Evolutionary conservation across 2,329 filamentous ascomycete genomes (phyloP).

Genomic region (Sarocladium brachiariae): DNA sequence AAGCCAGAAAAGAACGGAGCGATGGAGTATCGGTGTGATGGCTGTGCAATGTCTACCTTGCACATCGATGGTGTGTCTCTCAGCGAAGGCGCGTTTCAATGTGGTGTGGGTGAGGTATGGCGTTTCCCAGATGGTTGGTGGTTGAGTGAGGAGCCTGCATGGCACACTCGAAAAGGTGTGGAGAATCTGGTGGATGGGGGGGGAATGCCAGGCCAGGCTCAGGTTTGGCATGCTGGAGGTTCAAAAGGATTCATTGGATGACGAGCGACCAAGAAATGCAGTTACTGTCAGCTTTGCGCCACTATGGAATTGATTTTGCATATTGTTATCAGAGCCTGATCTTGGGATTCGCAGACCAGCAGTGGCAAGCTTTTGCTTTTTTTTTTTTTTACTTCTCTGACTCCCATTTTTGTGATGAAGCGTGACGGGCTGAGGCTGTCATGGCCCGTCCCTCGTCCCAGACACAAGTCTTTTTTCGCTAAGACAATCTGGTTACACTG

Average conservation of each 20-base stretch:
- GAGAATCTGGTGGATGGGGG: too few species aligned
- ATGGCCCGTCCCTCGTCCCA: background rate
- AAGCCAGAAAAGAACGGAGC: too few species aligned
- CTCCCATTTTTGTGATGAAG: background rate
- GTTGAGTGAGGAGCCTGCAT: background rate
- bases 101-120: slow-evolving; percentile 3
- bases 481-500: background rate
- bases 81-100: background rate
- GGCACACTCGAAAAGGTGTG: background rate
- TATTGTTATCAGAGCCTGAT: too few species aligned
- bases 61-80: too few species aligned
- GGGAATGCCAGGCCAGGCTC: background rate
- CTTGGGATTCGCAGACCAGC: too few species aligned
- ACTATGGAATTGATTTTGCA: background rate
- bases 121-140: background rate
- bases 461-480: too few species aligned
- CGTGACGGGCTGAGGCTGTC: background rate
- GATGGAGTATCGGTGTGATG: background rate
- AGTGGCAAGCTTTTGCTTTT: too few species aligned
- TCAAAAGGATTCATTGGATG: background rate
- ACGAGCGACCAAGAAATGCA: background rate
- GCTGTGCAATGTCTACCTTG: slow-evolving; percentile 9
- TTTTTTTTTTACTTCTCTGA: background rate
- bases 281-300: slow-evolving; percentile 2
- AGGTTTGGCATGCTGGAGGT: background rate